Conservation (phyloP, 1,284 basidiomycete genomes). For the Boletus semigastroideus region DNA sequence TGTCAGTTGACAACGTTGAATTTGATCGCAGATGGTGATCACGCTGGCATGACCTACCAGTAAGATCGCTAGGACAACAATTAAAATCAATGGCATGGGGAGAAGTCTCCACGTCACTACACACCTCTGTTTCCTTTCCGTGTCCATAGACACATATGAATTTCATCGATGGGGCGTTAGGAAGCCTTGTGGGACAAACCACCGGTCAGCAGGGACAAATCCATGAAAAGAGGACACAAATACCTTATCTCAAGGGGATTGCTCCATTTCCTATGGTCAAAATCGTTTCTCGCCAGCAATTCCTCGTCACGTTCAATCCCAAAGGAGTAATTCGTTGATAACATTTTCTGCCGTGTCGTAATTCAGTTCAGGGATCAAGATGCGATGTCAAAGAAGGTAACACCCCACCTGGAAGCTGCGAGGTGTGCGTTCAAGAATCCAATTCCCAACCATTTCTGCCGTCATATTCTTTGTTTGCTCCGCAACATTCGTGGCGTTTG, state of each 20-base stretch:
- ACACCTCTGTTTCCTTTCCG: slow-evolving; percentile 93
- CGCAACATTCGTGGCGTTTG: neutral
- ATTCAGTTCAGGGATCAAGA: slow-evolving; percentile 1
- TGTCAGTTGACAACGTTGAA: slow-evolving; percentile 23
- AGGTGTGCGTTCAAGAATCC: slow-evolving; percentile 87
- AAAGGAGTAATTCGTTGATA: slow-evolving; percentile 88
- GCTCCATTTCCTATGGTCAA: slow-evolving; percentile 85
- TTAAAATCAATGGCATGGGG: slow-evolving; percentile 1
- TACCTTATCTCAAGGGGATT: slow-evolving; percentile 91
- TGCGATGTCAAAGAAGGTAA: neutral
- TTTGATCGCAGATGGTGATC: neutral
- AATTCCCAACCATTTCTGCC: slow-evolving; percentile 69
- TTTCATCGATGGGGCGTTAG: slow-evolving; percentile 90
- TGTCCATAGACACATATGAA: slow-evolving; percentile 95
- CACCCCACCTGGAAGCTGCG: slow-evolving; percentile 70
- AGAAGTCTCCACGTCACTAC: slow-evolving; percentile 14
- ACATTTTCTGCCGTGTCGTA: slow-evolving; percentile 70
- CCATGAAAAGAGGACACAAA: slow-evolving; percentile 7
- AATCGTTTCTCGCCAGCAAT: slow-evolving; percentile 62
- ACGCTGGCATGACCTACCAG: slow-evolving; percentile 45
- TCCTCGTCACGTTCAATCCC: slow-evolving; percentile 84
- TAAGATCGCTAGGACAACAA: slow-evolving; percentile 62
- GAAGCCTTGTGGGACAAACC: slow-evolving; percentile 54
- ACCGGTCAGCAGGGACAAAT: neutral
- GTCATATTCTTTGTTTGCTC: slow-evolving; percentile 70